phyloP scores from a whole-genome alignment of 495 filamentous ascomycete genomes.

The Rhypophila decipiens region DNA sequence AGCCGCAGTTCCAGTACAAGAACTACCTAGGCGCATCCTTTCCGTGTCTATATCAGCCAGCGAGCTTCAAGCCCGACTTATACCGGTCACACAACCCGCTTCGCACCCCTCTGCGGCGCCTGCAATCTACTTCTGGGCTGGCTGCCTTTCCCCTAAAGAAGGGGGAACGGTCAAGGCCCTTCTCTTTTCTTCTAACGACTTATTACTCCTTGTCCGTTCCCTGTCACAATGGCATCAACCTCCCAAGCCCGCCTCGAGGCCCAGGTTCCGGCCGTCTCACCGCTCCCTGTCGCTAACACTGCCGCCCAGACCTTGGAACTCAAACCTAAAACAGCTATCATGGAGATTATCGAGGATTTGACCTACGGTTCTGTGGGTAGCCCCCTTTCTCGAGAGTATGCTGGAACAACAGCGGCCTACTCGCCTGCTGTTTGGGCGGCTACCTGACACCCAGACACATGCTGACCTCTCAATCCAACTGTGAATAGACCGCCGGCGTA shows the following conservation, averaged over 20 bases:
- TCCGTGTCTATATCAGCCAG: no score
- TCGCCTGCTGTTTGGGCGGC: no score
- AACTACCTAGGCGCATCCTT: no score
- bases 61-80: neutral
- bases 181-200: slow-evolving; percentile 3
- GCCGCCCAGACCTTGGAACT: slow-evolving; percentile 8
- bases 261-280: slow-evolving; percentile 6
- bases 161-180: slow-evolving; percentile 4
- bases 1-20: no score
- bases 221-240: slow-evolving; percentile 7
- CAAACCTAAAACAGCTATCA: slow-evolving; percentile 36
- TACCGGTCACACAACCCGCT: neutral
- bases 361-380: slow-evolving; percentile 77
- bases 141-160: neutral
- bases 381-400: neutral
- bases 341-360: slow-evolving; percentile 74
- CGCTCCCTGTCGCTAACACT: neutral
- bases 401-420: slow-evolving; percentile 13
- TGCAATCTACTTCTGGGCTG: no score
- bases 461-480: no score
- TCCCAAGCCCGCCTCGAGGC: slow-evolving; percentile 6
- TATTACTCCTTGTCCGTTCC: neutral
- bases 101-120: no score
- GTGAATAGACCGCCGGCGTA: slow-evolving; percentile 82
- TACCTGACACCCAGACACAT: no score